Conservation (phyloP, 73 alveolate genomes). For the Paramecium caudatum region DNA sequence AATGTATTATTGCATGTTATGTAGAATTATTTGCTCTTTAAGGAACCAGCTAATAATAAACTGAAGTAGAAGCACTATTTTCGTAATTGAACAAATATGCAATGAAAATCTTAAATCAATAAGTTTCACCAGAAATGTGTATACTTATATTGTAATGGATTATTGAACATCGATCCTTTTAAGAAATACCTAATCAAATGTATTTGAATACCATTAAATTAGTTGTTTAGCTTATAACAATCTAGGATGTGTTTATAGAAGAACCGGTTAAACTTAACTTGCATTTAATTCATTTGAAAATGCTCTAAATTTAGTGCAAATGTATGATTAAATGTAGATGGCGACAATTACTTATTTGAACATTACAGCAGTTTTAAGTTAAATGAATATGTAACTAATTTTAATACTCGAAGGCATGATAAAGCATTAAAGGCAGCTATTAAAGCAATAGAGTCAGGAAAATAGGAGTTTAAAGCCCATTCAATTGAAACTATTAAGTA, state of each 20-base stretch:
- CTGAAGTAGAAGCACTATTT: neutral
- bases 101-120: neutral
- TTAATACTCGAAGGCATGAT: neutral
- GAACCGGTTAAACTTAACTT: conserved; percentile 13
- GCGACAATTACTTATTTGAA: conserved; percentile 51
- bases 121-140: neutral
- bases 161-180: neutral
- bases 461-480: conserved; percentile 7
- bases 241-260: conserved; percentile 50
- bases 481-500: neutral
- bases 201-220: neutral
- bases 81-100: conserved; percentile 9
- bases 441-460: neutral
- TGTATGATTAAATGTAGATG: neutral
- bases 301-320: conserved; percentile 28
- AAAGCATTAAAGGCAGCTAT: conserved; percentile 2
- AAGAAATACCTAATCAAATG: conserved; percentile 16
- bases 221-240: conserved; percentile 45
- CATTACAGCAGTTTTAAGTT: conserved; percentile 52
- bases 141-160: conserved; percentile 42
- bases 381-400: neutral
- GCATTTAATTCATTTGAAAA: conserved; percentile 49
- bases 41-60: conserved; percentile 1
- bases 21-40: neutral
- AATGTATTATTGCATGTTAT: conserved; percentile 6